Conservation (phyloP, 257 asterid genomes). For the Nicotiana undulata region DNA sequence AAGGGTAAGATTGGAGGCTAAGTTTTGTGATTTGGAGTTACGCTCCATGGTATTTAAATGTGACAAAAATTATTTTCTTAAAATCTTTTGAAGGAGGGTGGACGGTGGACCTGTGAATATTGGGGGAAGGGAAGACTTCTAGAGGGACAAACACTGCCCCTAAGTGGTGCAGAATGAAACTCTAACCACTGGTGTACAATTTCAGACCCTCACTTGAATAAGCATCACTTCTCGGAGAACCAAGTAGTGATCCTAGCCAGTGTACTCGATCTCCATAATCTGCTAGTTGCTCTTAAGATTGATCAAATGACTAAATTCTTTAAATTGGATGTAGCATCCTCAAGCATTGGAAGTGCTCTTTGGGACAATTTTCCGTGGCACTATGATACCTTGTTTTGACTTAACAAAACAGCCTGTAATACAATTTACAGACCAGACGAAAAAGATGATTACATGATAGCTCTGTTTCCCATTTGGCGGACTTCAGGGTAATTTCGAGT, state of each 20-base stretch:
- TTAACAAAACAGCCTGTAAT: background rate
- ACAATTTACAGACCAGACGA: background rate
- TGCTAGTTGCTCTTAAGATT: background rate
- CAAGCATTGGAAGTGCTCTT: background rate
- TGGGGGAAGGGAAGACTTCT: background rate
- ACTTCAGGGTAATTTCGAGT: background rate
- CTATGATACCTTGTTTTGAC: background rate
- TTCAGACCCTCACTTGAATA: background rate
- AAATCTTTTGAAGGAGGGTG: background rate
- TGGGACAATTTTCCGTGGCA: background rate
- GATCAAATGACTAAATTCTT: background rate
- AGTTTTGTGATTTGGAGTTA: background rate
- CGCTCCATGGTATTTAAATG: background rate
- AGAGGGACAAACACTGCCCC: background rate
- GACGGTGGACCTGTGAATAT: background rate
- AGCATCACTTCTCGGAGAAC: background rate
- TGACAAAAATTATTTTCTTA: background rate
- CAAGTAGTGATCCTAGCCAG: background rate
- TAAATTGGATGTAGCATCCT: background rate
- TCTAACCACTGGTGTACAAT: background rate
- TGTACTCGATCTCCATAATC: background rate
- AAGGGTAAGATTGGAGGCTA: background rate
- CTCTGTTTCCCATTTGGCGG: background rate
- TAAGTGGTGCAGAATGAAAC: background rate
- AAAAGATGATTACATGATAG: background rate